Base-by-base conservation (phyloP, 2,329 filamentous ascomycete species). In the Penicillium frequentans region DNA sequence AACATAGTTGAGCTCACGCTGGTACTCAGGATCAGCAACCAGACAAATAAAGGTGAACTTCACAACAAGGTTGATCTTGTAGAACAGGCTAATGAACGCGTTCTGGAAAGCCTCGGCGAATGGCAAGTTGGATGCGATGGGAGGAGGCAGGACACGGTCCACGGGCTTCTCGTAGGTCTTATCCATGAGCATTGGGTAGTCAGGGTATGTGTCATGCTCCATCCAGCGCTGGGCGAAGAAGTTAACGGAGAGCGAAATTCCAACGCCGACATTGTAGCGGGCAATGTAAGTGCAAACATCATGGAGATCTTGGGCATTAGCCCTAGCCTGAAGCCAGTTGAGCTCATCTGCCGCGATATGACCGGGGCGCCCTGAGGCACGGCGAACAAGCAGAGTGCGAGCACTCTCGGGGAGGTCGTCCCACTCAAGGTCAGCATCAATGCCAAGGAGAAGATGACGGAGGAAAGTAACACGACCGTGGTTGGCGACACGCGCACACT, bases 1-100 rank as follows among this genome's bases (percentile, higher is more conserved):
- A 4, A 44, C 39, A 10, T 52, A 52, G 27, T 52, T 52, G 11
- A 52, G 49, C 19, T 52, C 49, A 5, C 49, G 49, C 33, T 52
- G 49, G 49, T 52, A 52, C 27, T 52, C 49, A 44, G 37, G 24
- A 45, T 52, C 49, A 19, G 49, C 49, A 31, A 52, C 49, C 5
- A 52, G 39, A 45, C 37, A 45, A 23, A 52, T 52, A 5, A 52
- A 21, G 21, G 39, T 43, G 13, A 52, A 52, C 39, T 52, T 52
- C 10, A 52, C 11, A 23, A 45, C 19, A 4, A 39, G 44, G 24
- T 45, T 52, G n/a, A 52, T 21, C 3, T 16, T 31, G 21, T 52
- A 24, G 9, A 16, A n/a, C 37, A 52, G 10, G 19, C 39, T 39
- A 35, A 19, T 43, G n/a, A 44, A 44, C 0, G 27, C 42, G 9